phyloP scores from a whole-genome alignment of 1,284 basidiomycete species.

The Ustilago vetiveriae region DNA sequence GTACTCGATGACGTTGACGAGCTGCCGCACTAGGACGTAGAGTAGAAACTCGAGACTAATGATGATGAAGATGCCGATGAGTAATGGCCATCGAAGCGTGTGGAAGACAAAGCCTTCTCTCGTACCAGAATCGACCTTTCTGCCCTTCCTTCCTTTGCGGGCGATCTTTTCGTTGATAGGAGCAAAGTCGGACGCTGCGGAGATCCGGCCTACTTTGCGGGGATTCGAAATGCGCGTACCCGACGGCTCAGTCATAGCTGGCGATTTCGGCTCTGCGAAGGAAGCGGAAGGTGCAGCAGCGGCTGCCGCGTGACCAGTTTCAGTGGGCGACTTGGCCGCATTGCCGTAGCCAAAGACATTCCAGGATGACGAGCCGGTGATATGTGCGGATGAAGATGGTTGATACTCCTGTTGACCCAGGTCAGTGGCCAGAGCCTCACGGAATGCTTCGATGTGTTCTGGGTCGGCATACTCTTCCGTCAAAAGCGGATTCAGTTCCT shows the following conservation, averaged over 20 bases:
- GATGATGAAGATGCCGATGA: slow-evolving; percentile 81
- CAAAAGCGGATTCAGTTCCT: slow-evolving; percentile 53
- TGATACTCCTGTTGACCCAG: slow-evolving; percentile 57
- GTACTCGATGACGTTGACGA: slow-evolving; percentile 72
- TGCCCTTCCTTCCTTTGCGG: slow-evolving; percentile 24
- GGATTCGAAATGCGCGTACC: slow-evolving; percentile 43
- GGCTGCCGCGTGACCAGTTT: slow-evolving; percentile 6
- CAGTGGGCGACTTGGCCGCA: slow-evolving; percentile 27
- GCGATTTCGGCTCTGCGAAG: slow-evolving; percentile 19
- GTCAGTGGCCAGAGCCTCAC: slow-evolving; percentile 53
- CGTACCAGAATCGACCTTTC: slow-evolving; percentile 47
- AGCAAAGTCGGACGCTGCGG: slow-evolving; percentile 64
- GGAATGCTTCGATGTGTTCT: slow-evolving; percentile 55
- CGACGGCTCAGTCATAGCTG: slow-evolving; percentile 25
- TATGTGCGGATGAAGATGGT: slow-evolving; percentile 26
- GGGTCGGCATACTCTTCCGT: slow-evolving; percentile 48
- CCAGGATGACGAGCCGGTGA: slow-evolving; percentile 41
- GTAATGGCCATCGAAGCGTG: slow-evolving; percentile 59
- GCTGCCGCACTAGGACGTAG: slow-evolving; percentile 83
- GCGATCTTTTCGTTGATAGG: slow-evolving; percentile 59
- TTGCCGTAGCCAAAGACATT: slow-evolving; percentile 38
- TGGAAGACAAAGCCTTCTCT: slow-evolving; percentile 62
- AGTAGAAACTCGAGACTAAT: slow-evolving; percentile 86
- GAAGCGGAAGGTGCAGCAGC: slow-evolving; percentile 11
- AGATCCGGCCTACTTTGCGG: slow-evolving; percentile 52